Percentiles rank a stretch among this genome's conserved stretches.
Conservation (phyloP, 176 grass and related monocot species). For the Cenchrus purpureus region DNA sequence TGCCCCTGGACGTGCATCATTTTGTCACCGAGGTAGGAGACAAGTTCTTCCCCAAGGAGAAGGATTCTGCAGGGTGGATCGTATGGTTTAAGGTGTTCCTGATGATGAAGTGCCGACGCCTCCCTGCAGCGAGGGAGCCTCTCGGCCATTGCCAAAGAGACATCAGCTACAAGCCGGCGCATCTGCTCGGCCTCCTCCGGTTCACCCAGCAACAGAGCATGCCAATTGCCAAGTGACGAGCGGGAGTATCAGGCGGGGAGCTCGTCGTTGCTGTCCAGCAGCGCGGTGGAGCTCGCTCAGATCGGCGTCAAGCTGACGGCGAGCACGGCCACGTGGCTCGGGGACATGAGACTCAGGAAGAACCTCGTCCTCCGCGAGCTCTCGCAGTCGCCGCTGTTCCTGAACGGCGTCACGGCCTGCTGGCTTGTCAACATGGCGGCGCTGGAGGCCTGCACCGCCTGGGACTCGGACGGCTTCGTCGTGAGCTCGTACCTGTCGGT, state of each 20-base stretch:
- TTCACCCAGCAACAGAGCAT: neutral
- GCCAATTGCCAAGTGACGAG: no score
- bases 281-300: neutral
- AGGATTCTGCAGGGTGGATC: neutral
- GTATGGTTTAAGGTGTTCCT: neutral
- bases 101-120: neutral
- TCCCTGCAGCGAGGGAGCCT: neutral
- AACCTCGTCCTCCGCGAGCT: neutral
- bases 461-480: neutral
- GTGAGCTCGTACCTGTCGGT: slow-evolving; percentile 3
- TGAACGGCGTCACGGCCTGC: slow-evolving; percentile 1
- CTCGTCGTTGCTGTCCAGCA: neutral
- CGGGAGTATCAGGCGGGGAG: neutral
- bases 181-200: neutral
- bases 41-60: neutral
- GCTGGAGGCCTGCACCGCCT: neutral
- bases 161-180: neutral
- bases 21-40: neutral
- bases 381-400: neutral
- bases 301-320: slow-evolving; percentile 5
- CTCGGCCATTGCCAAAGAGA: neutral
- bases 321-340: neutral
- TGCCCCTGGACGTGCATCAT: neutral
- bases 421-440: neutral
- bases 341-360: neutral